A percentile compares a stretch with the other conserved stretches of the same genome.
phyloP scores from a whole-genome alignment of 148 eudicot species.

The Oxyria digyna region DNA sequence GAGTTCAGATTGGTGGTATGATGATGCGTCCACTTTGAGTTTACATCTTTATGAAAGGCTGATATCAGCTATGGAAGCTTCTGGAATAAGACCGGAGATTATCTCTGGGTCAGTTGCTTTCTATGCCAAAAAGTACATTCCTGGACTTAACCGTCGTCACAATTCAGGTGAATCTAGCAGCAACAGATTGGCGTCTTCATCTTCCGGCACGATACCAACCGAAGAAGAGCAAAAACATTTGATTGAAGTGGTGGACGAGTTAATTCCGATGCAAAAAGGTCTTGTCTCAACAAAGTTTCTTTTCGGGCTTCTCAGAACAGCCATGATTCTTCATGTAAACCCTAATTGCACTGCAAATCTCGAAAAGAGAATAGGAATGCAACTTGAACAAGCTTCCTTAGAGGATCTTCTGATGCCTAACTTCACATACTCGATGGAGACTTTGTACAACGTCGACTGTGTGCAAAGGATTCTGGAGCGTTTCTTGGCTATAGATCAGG shows the following conservation, averaged over 20 bases:
- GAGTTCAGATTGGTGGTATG: constrained; percentile 91
- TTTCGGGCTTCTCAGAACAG: constrained; percentile 70
- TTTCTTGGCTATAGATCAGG: constrained; percentile 65
- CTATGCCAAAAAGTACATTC: constrained; percentile 59
- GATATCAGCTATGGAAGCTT: constrained; percentile 59
- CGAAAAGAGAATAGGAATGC: constrained; percentile 80
- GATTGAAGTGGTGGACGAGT: constrained; percentile 55
- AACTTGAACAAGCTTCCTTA: constrained; percentile 80
- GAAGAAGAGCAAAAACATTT: constrained; percentile 72
- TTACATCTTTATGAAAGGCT: constrained; percentile 59
- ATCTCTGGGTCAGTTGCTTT: constrained; percentile 58
- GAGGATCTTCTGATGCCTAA: constrained; percentile 93
- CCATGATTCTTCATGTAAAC: constrained; percentile 60
- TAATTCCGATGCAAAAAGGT: constrained; percentile 71
- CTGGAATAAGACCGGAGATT: constrained; percentile 56
- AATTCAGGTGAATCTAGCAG: constrained; percentile 29
- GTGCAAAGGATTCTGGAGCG: constrained; percentile 73
- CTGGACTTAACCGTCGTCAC: constrained; percentile 56
- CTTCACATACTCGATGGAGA: constrained; percentile 77
- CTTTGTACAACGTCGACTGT: constrained; percentile 77
- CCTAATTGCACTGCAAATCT: constrained; percentile 49
- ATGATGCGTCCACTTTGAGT: constrained; percentile 58
- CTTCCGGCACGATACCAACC: constrained; percentile 29
- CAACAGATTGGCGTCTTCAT: constrained; percentile 24
- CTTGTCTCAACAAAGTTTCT: constrained; percentile 59